Evolutionary conservation across 148 eudicot genomes (phyloP).

Genomic region (Suaeda aralocaspica): DNA sequence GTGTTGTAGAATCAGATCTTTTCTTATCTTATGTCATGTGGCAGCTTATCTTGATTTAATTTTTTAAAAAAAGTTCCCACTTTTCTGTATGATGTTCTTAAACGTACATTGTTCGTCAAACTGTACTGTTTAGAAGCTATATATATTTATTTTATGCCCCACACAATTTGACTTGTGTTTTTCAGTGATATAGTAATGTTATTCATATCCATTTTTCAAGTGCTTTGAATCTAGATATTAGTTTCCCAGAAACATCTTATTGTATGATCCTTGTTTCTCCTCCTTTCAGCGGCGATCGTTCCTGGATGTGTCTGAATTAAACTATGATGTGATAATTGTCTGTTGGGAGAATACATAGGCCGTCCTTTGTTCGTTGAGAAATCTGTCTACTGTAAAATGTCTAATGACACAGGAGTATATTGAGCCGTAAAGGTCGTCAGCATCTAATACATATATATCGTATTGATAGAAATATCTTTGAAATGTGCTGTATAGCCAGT

Average conservation of each 20-base stretch:
- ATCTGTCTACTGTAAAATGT: background rate
- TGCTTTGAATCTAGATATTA: background rate
- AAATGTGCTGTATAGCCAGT: too few species aligned
- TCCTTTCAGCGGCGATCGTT: constrained; percentile 11
- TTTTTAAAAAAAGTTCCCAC: constrained; percentile 2
- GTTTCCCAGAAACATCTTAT: background rate
- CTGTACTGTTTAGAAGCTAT: constrained; percentile 5
- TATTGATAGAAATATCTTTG: too few species aligned
- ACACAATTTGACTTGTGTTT: constrained; percentile 15
- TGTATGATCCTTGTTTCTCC: background rate
- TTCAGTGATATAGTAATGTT: constrained; percentile 5
- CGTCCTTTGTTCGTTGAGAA: background rate
- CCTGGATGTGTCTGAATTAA: background rate
- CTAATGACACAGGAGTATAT: constrained; percentile 3
- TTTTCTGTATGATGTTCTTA: constrained; percentile 12
- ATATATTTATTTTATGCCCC: background rate
- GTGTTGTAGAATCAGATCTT: constrained; percentile 2
- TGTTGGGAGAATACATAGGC: background rate
- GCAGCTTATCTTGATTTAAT: background rate
- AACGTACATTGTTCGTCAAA: constrained; percentile 14
- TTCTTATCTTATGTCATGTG: constrained; percentile 6
- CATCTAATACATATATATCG: background rate
- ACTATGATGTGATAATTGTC: background rate
- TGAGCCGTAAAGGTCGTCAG: background rate
- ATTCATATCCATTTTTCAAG: background rate